These are phyloP conservation scores for Aspergillus vadensis DNA, from an alignment of 2,329 filamentous ascomycete genomes.

Conservation along the genomic window DNA sequence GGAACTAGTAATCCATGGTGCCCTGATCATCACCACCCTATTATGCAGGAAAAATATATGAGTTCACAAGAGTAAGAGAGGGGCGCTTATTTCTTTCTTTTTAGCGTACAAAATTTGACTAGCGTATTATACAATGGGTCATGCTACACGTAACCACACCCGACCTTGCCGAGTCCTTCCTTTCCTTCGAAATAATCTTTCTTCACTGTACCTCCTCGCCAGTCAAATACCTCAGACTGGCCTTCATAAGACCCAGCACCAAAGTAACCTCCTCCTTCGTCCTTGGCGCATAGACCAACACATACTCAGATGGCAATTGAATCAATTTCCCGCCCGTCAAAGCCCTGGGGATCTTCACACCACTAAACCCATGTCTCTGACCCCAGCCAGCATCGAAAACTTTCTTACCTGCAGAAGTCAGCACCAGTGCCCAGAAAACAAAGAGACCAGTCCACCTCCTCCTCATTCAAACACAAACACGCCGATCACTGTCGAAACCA, in stretches of 20 bases:
- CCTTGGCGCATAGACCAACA: conserved; percentile 40
- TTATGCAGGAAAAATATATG: neutral
- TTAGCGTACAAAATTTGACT: neutral
- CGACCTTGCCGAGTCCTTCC: neutral
- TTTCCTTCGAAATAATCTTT: conserved; percentile 6
- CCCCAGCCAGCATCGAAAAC: conserved; percentile 78
- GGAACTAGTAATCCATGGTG: too few relatives aligned
- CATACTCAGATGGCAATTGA: conserved; percentile 29
- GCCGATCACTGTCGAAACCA: too few relatives aligned
- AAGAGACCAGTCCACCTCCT: too few relatives aligned
- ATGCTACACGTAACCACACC: neutral
- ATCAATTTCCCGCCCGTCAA: conserved; percentile 21
- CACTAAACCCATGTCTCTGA: conserved; percentile 59
- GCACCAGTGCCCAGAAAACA: too few relatives aligned
- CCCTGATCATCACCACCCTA: too few relatives aligned
- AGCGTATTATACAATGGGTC: neutral
- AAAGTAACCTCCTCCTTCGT: conserved; percentile 34
- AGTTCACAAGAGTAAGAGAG: neutral
- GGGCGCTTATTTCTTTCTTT: neutral
- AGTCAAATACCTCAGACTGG: conserved; percentile 36
- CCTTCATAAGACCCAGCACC: conserved; percentile 35
- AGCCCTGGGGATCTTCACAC: conserved; percentile 68
- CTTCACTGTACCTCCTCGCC: conserved; percentile 23
- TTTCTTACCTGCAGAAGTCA: conserved; percentile 47
- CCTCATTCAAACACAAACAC: too few relatives aligned